Evolutionary conservation across 306 rosid species (phyloP).

Genomic region (Notholithocarpus densiflorus): DNA sequence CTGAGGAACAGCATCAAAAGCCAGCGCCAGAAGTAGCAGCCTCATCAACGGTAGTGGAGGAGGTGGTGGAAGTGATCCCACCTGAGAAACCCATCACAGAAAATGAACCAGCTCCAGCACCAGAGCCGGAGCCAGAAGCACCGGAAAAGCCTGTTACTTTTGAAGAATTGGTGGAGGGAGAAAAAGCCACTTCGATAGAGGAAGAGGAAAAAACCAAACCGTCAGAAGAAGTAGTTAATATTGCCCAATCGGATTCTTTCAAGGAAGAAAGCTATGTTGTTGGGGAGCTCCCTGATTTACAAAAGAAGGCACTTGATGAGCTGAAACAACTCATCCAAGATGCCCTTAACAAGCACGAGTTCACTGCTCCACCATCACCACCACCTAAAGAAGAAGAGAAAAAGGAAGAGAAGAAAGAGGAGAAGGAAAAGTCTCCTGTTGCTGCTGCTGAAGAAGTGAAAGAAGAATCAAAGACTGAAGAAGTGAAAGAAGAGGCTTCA

Average conservation of each 20-base stretch:
- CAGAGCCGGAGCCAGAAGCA: constrained; percentile 15
- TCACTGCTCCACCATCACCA: constrained; percentile 48
- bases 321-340: constrained; percentile 65
- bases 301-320: constrained; percentile 81
- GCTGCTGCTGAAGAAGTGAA: constrained; percentile 10
- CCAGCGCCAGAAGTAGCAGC: constrained; percentile 37
- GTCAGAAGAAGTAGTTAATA: constrained; percentile 26
- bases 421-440: constrained; percentile 5
- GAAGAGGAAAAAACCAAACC: constrained; percentile 29
- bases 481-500: constrained; percentile 25
- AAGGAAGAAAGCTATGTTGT: constrained; percentile 89
- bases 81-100: constrained; percentile 22
- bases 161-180: constrained; percentile 22
- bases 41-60: constrained; percentile 21
- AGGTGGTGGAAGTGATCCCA: constrained; percentile 15
- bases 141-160: constrained; percentile 15
- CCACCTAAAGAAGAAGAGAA: constrained; percentile 39
- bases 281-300: constrained; percentile 68
- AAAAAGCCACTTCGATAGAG: constrained; percentile 8
- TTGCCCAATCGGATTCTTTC: constrained; percentile 76
- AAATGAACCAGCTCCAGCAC: neutral
- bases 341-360: constrained; percentile 66
- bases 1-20: constrained; percentile 63
- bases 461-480: neutral
- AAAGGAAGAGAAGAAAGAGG: constrained; percentile 21